phyloP scores from a whole-genome alignment of 2,329 filamentous ascomycete genomes.

The Xylariales sp. region DNA sequence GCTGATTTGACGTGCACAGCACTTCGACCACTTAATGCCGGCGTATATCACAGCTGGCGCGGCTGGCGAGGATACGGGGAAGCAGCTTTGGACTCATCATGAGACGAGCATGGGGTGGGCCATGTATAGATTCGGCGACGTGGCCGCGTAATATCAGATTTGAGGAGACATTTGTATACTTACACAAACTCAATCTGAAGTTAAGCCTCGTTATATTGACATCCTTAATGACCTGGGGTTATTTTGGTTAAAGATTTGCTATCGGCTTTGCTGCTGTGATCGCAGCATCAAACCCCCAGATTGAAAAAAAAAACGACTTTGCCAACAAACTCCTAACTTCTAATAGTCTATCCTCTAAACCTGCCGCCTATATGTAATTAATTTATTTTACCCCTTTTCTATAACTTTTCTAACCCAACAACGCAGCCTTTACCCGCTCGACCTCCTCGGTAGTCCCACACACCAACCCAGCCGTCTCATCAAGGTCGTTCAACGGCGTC shows the following conservation, averaged over 20 bases:
- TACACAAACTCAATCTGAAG: not conserved
- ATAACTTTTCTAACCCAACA: conserved; percentile 11
- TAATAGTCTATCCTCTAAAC: conserved; percentile 2
- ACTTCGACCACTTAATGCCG: conserved; percentile 64
- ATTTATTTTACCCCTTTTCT: not conserved
- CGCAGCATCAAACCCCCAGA: not conserved
- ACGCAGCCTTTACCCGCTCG: conserved; percentile 19
- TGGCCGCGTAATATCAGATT: conserved; percentile 40
- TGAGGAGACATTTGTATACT: not conserved
- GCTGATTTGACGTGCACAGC: conserved; percentile 35
- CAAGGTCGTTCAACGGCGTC: conserved; percentile 53
- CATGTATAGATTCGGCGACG: conserved; percentile 59
- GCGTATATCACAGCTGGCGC: conserved; percentile 60
- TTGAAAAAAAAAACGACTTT: not conserved
- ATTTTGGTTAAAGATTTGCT: not conserved
- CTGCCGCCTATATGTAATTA: not conserved
- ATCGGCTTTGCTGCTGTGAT: not conserved
- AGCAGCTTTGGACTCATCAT: conserved; percentile 59
- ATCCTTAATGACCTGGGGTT: not conserved
- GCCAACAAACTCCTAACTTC: not conserved
- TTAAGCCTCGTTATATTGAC: not conserved
- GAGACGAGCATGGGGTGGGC: conserved; percentile 60
- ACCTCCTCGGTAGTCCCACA: conserved; percentile 56
- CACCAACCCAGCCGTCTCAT: conserved; percentile 62
- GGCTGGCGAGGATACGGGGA: conserved; percentile 56